Percentiles rank a stretch among this genome's conserved stretches.
These are phyloP conservation scores for Tulasnella calospora DNA, from an alignment of 768 basidiomycete genomes.

Conservation along the genomic window DNA sequence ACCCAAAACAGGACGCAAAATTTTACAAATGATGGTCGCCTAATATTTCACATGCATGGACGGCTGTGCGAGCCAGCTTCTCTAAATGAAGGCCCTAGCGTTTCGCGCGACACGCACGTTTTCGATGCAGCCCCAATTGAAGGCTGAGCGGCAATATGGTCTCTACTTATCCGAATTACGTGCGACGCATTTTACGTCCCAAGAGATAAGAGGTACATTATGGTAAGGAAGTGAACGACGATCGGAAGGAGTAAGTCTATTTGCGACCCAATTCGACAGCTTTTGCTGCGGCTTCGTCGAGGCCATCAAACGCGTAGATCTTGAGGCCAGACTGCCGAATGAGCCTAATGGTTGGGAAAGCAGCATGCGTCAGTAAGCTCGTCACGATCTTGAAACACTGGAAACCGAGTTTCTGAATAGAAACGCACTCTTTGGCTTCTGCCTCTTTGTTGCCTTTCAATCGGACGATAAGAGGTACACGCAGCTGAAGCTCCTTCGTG, in stretches of 20 bases:
- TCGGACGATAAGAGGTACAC: conserved; percentile 85
- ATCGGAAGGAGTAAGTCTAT: conserved; percentile 15
- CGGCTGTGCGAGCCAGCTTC: not conserved
- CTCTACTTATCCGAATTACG: not conserved
- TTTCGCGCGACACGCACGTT: not conserved
- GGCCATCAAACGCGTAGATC: conserved; percentile 87
- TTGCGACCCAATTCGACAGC: conserved; percentile 59
- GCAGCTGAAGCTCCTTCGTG: conserved; percentile 80
- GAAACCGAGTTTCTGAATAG: conserved; percentile 23
- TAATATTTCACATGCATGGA: not conserved
- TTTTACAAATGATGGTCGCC: not conserved
- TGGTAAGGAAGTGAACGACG: not conserved
- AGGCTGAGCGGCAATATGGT: conserved; percentile 5
- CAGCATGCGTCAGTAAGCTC: conserved; percentile 26
- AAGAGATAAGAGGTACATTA: conserved; percentile 6
- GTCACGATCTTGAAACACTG: conserved; percentile 11
- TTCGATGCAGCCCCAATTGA: not conserved
- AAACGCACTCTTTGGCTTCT: conserved; percentile 86
- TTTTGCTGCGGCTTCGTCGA: conserved; percentile 84
- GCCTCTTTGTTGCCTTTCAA: conserved; percentile 95
- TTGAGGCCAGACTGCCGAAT: conserved; percentile 87
- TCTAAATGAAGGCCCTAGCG: not conserved
- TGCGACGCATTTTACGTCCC: conserved; percentile 1
- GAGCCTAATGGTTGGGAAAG: conserved; percentile 53
- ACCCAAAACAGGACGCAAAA: not conserved